These are phyloP conservation scores for Hirschioporus abietinus DNA, from an alignment of 768 basidiomycete species.

Conservation along the genomic window DNA sequence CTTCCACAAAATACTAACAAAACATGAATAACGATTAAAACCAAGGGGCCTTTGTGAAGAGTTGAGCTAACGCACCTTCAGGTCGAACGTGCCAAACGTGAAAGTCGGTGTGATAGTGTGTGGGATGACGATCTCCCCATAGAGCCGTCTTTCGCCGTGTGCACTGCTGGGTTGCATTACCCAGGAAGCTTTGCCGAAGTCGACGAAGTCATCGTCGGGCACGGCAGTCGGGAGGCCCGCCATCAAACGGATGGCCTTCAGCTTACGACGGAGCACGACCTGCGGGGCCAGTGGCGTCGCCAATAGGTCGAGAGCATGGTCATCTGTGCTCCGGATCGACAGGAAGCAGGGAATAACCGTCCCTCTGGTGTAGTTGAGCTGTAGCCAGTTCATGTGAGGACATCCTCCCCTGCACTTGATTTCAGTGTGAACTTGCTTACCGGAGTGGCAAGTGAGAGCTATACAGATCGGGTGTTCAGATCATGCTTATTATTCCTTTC, in stretches of 20 bases:
- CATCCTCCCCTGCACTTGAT: neutral
- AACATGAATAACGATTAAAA: neutral
- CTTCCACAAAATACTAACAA: neutral
- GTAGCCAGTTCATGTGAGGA: slow-evolving; percentile 7
- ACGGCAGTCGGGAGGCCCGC: neutral
- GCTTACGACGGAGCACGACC: neutral
- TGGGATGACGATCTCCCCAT: slow-evolving; percentile 1
- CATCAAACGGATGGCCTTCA: slow-evolving; percentile 1
- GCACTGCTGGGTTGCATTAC: neutral
- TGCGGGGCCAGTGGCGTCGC: slow-evolving; percentile 25
- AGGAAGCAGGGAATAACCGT: slow-evolving; percentile 42
- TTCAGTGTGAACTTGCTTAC: neutral
- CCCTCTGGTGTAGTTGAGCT: slow-evolving; percentile 47
- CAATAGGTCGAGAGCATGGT: slow-evolving; percentile 36
- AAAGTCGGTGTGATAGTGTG: neutral
- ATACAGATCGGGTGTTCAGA: neutral
- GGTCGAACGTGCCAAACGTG: neutral
- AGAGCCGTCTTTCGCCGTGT: neutral
- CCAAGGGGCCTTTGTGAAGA: neutral
- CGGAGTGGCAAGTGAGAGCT: neutral
- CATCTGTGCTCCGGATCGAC: slow-evolving; percentile 34
- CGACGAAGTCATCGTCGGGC: neutral
- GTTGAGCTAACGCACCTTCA: neutral
- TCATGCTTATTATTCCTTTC: neutral
- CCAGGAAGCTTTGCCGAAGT: neutral